These are phyloP conservation scores for Hypoxylon sp. DNA, from an alignment of 2,329 filamentous ascomycete genomes.

Conservation along the genomic window DNA sequence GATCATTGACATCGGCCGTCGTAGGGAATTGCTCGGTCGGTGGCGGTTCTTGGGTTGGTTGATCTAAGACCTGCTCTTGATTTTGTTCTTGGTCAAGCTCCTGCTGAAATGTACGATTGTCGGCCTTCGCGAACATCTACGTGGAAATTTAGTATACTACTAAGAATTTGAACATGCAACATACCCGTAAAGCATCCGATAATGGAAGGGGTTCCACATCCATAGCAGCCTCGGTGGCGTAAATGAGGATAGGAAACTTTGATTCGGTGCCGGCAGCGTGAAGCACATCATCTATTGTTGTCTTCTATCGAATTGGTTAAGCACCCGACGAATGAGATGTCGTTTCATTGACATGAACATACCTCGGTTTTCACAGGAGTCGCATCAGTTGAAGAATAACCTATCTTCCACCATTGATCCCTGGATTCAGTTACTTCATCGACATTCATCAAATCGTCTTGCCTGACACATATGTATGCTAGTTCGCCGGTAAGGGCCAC, in stretches of 20 bases:
- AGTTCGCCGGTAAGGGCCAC: constrained; percentile 57
- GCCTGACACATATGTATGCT: constrained; percentile 59
- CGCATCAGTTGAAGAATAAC: constrained; percentile 51
- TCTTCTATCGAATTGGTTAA: constrained; percentile 53
- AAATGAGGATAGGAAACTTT: constrained; percentile 59
- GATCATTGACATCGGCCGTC: constrained; percentile 31
- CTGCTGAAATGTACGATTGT: constrained; percentile 61
- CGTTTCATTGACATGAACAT: constrained; percentile 30
- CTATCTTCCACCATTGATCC: constrained; percentile 67
- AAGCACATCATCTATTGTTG: constrained; percentile 55
- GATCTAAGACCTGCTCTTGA: constrained; percentile 30
- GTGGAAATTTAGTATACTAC: constrained; percentile 35
- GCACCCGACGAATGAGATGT: constrained; percentile 2
- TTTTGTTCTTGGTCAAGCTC: constrained; percentile 55
- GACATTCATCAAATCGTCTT: constrained; percentile 54
- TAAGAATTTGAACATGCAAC: constrained; percentile 22
- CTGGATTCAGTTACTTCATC: constrained; percentile 44
- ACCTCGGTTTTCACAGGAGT: constrained; percentile 61
- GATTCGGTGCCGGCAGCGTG: constrained; percentile 58
- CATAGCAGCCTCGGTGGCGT: constrained; percentile 62
- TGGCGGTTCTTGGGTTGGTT: constrained; percentile 23
- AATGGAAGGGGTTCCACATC: constrained; percentile 48
- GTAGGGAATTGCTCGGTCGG: constrained; percentile 19
- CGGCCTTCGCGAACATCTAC: constrained; percentile 58
- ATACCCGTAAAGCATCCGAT: constrained; percentile 50